These are phyloP conservation scores for Coleophoma cylindrospora DNA, from an alignment of 2,329 filamentous ascomycete species.

Conservation along the genomic window DNA sequence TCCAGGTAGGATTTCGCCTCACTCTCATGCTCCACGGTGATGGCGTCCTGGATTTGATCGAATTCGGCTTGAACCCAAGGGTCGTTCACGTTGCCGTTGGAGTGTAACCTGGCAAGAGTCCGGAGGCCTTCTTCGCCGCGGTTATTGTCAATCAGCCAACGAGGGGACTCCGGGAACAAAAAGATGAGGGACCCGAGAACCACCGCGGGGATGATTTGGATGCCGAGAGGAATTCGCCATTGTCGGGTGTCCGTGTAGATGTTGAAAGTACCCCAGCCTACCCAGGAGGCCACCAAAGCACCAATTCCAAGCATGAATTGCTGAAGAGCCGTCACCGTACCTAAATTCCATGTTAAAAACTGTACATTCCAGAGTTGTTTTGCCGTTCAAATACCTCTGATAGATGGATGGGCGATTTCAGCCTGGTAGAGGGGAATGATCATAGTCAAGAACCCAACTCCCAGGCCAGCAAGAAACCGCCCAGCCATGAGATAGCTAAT, in stretches of 20 bases:
- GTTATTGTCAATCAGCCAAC: conserved; percentile 61
- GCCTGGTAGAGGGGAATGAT: conserved; percentile 65
- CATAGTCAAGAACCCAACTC: conserved; percentile 42
- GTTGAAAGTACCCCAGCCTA: conserved; percentile 54
- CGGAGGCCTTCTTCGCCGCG: conserved; percentile 48
- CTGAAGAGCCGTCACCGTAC: no score
- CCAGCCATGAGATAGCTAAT: conserved; percentile 64
- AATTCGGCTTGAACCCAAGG: conserved; percentile 60
- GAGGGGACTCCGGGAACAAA: conserved; percentile 54
- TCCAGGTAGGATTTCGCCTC: conserved; percentile 59
- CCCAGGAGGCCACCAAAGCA: conserved; percentile 56
- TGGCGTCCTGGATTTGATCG: conserved; percentile 57
- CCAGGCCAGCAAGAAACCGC: conserved; percentile 63
- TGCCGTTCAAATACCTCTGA: conserved; percentile 47
- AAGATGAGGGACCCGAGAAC: conserved; percentile 49
- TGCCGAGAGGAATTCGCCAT: conserved; percentile 33
- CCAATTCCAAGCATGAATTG: no score
- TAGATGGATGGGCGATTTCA: conserved; percentile 72
- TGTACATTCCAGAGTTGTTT: no score
- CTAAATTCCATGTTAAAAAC: no score
- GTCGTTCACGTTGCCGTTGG: conserved; percentile 53
- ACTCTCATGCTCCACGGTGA: conserved; percentile 55
- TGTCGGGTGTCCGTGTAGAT: conserved; percentile 25
- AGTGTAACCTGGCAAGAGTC: conserved; percentile 54
- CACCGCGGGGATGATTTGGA: conserved; percentile 56